Base-by-base conservation (phyloP, 768 basidiomycete species). In the Lentinus brumalis region DNA sequence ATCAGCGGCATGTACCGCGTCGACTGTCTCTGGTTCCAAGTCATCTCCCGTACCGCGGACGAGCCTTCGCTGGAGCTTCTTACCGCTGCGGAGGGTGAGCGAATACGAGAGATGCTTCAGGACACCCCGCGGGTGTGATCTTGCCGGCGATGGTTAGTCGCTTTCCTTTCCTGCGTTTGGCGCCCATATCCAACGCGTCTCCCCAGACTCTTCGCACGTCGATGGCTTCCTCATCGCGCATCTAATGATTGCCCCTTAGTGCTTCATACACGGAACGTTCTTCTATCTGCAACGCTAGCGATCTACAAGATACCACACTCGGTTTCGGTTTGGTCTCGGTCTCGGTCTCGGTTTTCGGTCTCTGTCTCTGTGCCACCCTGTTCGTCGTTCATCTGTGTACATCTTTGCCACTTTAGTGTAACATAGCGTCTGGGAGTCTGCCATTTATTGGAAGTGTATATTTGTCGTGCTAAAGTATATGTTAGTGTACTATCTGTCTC, bases 41-140 rank as follows among this genome's bases (percentile, higher is more conserved):
- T 62, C 45, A n/a, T 46, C 39, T 41, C 44, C 50, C 61, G 64
- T 0, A 32, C 45, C 50, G 60, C 56, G 45, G 60, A 54, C 35
- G 55, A 51, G 53, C 53, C 50, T 29, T 29, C 51, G 9, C 58
- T 66, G 29, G 61, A 66, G 14, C 32, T 31, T 42, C 57, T 66
- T 9, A 40, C 58, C 16, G 26, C 30, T 26, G 58, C 42, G 50
- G 55, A 57, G 14, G 60, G 58, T 30, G 61, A 60, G 55, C 57
- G 50, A 47, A 21, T 62, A n/a, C 38, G 57, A 40, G 56, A 57
- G 52, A 31, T 26, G 40, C 58, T 65, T 21, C 61, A 29, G 39
- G 50, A 52, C 50, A 59, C 57, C 52, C 62, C 47, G 29, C 56
- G 62, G 58, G 57, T 57, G 52, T 26, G 46, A 38, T 52, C 31